These are phyloP conservation scores for Naganishia sp. DNA, from an alignment of 1,284 basidiomycete species.

Conservation along the genomic window DNA sequence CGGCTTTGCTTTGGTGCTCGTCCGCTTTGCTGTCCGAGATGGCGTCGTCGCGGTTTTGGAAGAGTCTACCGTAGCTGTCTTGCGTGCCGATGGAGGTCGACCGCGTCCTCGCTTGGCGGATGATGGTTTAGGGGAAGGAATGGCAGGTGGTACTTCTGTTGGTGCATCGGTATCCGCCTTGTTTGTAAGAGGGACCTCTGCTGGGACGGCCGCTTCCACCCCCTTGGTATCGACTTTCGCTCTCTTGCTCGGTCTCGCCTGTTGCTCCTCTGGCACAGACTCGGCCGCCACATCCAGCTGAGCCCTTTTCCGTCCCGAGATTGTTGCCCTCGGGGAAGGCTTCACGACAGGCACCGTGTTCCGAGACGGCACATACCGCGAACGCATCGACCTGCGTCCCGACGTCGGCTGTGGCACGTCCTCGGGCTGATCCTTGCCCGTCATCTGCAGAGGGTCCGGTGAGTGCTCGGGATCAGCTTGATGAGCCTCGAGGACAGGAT, in stretches of 20 bases:
- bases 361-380: background rate
- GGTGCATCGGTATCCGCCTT: background rate
- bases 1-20: background rate
- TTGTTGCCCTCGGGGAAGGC: background rate
- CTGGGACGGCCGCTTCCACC: background rate
- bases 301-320: background rate
- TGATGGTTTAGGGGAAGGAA: too few relatives aligned
- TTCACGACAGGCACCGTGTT: background rate
- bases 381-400: background rate
- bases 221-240: background rate
- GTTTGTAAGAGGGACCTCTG: background rate
- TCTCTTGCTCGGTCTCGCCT: slow-evolving; percentile 12
- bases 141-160: too few relatives aligned
- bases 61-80: background rate
- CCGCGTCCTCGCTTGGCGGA: background rate
- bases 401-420: background rate
- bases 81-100: background rate
- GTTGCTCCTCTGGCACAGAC: background rate
- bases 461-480: slow-evolving; percentile 2
- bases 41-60: background rate
- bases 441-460: slow-evolving; percentile 20
- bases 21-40: background rate
- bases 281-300: background rate
- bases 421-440: background rate
- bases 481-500: background rate